These are phyloP conservation scores for Leavenworthia alabamica DNA, from an alignment of 345 rosid genomes.

Conservation along the genomic window DNA sequence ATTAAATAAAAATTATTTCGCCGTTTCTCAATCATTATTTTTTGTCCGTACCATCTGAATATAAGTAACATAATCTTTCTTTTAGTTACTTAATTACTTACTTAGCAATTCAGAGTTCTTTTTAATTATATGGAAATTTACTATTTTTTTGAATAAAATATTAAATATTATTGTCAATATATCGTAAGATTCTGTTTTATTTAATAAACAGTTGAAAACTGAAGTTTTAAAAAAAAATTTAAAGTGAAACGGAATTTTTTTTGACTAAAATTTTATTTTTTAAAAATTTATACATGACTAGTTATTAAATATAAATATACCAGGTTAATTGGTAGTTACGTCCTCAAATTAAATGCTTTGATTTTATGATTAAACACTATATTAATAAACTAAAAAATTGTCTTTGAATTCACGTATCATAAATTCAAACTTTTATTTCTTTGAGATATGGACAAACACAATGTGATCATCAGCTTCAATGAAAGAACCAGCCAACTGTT, in stretches of 20 bases:
- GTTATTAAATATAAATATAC: background rate
- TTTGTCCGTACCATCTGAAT: background rate
- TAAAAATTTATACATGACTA: background rate
- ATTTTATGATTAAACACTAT: too few relatives aligned
- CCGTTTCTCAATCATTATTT: conserved; percentile 22
- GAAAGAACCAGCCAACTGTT: too few relatives aligned
- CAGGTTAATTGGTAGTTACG: background rate
- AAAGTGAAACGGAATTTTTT: too few relatives aligned
- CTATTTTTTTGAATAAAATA: too few relatives aligned
- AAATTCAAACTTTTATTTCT: background rate
- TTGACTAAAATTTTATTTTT: too few relatives aligned
- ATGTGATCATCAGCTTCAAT: background rate
- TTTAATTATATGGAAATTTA: background rate
- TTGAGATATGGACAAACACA: background rate
- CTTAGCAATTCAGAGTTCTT: background rate
- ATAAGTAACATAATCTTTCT: background rate
- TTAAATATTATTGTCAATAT: background rate
- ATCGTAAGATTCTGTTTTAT: background rate
- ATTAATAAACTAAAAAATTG: background rate
- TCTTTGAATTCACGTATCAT: background rate
- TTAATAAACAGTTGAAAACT: background rate
- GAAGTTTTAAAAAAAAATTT: background rate
- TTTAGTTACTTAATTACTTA: background rate
- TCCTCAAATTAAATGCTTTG: background rate
- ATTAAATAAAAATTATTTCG: background rate